These are phyloP conservation scores for Thymus mandschuricus DNA, from an alignment of 257 asterid species.

Conservation along the genomic window DNA sequence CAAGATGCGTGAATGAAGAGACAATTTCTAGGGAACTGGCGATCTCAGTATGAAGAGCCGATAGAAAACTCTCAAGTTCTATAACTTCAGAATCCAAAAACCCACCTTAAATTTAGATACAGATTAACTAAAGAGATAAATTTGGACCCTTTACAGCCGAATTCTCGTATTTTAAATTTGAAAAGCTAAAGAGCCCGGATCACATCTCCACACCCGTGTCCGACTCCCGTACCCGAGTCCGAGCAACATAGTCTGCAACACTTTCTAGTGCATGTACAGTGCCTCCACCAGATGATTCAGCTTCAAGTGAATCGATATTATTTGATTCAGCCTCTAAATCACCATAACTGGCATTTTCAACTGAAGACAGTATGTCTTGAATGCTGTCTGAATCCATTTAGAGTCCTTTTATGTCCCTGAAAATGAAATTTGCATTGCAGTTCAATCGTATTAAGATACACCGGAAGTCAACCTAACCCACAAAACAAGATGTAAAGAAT, in stretches of 20 bases:
- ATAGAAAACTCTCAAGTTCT: slow-evolving; percentile 58
- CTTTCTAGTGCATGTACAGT: slow-evolving; percentile 52
- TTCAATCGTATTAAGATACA: slow-evolving; percentile 22
- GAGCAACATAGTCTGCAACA: slow-evolving; percentile 5
- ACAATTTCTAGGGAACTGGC: slow-evolving; percentile 40
- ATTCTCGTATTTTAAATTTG: too few species aligned
- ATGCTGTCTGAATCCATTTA: slow-evolving; percentile 51
- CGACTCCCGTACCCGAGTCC: too few species aligned
- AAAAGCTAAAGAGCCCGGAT: too few species aligned
- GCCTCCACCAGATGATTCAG: slow-evolving; percentile 61
- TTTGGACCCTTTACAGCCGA: too few species aligned
- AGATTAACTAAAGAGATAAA: too few species aligned
- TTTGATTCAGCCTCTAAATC: slow-evolving; percentile 64
- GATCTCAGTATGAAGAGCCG: slow-evolving; percentile 54
- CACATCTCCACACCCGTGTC: too few species aligned
- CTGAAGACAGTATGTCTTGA: slow-evolving; percentile 37
- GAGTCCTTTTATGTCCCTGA: slow-evolving; percentile 34
- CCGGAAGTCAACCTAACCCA: slow-evolving; percentile 21
- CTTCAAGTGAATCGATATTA: slow-evolving; percentile 67
- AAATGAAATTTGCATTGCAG: slow-evolving; percentile 6
- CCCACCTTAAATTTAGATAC: slow-evolving; percentile 28
- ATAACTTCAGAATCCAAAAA: slow-evolving; percentile 68
- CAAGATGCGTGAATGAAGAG: slow-evolving; percentile 46
- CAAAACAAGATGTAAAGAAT: neutral
- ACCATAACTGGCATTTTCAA: slow-evolving; percentile 42